Base-by-base conservation (phyloP, 2,329 filamentous ascomycete genomes). In the Phoma herbarum region DNA sequence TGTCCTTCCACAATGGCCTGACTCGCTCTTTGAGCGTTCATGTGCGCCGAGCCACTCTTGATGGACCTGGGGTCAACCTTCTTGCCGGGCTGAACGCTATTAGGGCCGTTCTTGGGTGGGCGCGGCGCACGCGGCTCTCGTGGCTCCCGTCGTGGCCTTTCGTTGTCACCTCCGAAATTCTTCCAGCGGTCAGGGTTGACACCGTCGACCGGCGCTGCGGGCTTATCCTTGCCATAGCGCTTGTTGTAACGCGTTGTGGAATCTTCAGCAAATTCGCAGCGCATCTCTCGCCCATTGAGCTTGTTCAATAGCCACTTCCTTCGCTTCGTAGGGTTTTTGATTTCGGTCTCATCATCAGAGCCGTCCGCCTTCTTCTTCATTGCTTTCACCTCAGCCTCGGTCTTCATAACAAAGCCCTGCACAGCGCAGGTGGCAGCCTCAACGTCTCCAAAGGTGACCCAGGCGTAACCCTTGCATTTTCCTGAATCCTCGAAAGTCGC, bases 381-480 rank as follows among this genome's bases (percentile, higher is more conserved):
- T 68, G 67, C 63, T 31, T 54, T 49, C 16, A 71, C 60, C 31
- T 77, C 71, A 39, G 88, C 83, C 37, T 89, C 77, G 53, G 86
- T 83, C 70, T 93, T 84, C 79, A 88, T 87, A 60, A 92, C 84
- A 69, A 90, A 97, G 0, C 94, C 94, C 74, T 88, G 89, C 64
- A 96, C 92, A 3, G 91, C 91, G 70, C 85, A 85, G 48, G 88
- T 86, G 0, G 92, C 92, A 0, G 90, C 86, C 56, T 91, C 88
- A 11, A 93, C 74, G 49, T 93, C 88, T 73, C 89, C 88, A 78
- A 98, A 99, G 61, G 91, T 91, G 61, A 99, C 88, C 93, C 95
- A 99, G 6, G 90, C 95, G 79, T 90, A 99, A 18, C 95, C 96
- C 81, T 98, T 98, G 82, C 95, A 99, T 81, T 98, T 99, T 42